Base-by-base conservation (phyloP, 768 basidiomycete species). In the Nevesoporus exiguus region DNA sequence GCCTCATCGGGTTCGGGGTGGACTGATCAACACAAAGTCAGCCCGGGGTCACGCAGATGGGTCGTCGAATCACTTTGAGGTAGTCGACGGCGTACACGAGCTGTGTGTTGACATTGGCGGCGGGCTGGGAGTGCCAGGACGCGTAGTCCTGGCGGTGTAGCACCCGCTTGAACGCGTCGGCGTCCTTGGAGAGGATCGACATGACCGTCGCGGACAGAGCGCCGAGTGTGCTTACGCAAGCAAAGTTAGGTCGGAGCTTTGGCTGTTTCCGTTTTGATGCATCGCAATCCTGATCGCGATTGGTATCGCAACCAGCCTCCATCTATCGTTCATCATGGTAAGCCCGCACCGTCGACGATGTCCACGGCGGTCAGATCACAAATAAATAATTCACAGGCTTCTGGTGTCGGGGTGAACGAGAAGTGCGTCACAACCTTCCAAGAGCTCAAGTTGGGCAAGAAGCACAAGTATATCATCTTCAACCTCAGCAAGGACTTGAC, bases 81-180 rank as follows among this genome's bases (percentile, higher is more conserved):
- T 86, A 80, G 59, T 84, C 84, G 24, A 95, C 84, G 7, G 88
- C 88, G 65, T 91, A 92, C 3, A 93, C 84, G 29, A 95, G 77
- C 69, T 93, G 91, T 0, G 93, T 95, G 62, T 91, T 91, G 55
- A 89, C 77, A 75, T 95, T 90, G 49, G 73, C 85, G n/a, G 86
- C 85, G 15, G 93, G 90, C 68, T 94, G 92, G 13, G 92, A 90
- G 61, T 90, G 88, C 88, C 88, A 90, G 57, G 89, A 88, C 0
- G 80, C 71, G 55, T 79, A 86, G 64, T 89, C 82, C 67, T 86
- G 85, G 51, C 83, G 72, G 14, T 84, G 77, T 25, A 90, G 71
- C 11, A 77, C 74, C 10, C 74, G 76, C 66, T 87, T 88, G 78
- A 90, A 90, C 36, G 83, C 74, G 51, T 87, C 84, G 45, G 81